Conservation (phyloP, 2,329 filamentous ascomycete genomes). For the Endoconidiophora polonica region DNA sequence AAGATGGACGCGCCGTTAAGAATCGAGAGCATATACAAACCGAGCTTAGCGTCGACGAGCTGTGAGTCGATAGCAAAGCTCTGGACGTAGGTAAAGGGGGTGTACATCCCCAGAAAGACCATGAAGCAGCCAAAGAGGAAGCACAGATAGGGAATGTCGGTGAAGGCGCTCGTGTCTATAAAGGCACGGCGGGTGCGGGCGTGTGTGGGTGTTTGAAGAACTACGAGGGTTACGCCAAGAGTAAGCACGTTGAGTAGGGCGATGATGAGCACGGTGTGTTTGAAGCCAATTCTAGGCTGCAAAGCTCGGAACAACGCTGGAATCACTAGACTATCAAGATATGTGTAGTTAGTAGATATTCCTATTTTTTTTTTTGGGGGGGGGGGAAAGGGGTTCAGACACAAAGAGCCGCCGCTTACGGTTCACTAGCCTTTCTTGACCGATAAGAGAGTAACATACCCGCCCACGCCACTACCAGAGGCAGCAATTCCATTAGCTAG, state of each 20-base stretch:
- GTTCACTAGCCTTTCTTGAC: not conserved
- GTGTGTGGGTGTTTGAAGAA: constrained; percentile 17
- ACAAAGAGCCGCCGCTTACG: not conserved
- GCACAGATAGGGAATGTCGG: constrained; percentile 19
- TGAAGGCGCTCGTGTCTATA: constrained; percentile 19
- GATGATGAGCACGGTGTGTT: constrained; percentile 22
- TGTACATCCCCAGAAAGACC: constrained; percentile 22
- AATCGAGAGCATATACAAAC: constrained; percentile 31
- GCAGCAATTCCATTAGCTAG: constrained; percentile 28
- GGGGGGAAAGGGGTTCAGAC: not conserved
- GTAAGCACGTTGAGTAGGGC: constrained; percentile 21
- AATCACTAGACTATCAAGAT: constrained; percentile 19
- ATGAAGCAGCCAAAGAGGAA: constrained; percentile 21
- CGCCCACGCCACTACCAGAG: constrained; percentile 25
- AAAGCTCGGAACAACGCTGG: constrained; percentile 23
- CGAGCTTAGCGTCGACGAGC: constrained; percentile 19
- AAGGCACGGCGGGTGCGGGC: constrained; percentile 16
- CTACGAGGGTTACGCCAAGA: constrained; percentile 18
- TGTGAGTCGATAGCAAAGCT: constrained; percentile 24
- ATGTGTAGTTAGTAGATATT: not conserved
- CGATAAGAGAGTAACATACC: constrained; percentile 2
- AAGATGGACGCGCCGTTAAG: constrained; percentile 33
- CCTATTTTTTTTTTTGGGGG: no score
- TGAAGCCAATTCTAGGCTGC: constrained; percentile 19
- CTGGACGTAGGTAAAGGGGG: constrained; percentile 30